These are phyloP conservation scores for Clarireedia hainanense DNA, from an alignment of 2,329 filamentous ascomycete species.

Conservation along the genomic window DNA sequence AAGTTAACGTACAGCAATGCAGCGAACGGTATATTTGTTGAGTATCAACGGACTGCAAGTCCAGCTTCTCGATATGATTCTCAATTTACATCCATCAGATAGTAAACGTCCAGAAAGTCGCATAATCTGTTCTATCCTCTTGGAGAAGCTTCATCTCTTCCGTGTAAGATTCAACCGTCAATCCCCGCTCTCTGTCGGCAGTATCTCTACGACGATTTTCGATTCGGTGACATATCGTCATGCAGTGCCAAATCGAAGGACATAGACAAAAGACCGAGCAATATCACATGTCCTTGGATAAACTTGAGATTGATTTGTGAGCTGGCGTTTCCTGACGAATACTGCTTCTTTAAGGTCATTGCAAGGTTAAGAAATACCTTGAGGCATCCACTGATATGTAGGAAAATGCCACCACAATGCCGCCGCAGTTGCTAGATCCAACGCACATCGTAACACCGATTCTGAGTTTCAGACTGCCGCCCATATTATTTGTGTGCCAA, in stretches of 20 bases:
- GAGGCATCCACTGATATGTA: slow-evolving; percentile 36
- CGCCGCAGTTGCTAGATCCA: slow-evolving; percentile 85
- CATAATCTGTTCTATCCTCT: slow-evolving; percentile 48
- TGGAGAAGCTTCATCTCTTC: slow-evolving; percentile 45
- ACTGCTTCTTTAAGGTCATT: neutral
- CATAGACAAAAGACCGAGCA: slow-evolving; percentile 39
- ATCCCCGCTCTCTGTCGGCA: slow-evolving; percentile 30
- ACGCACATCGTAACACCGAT: slow-evolving; percentile 82
- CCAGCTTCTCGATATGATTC: neutral
- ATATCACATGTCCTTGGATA: slow-evolving; percentile 37
- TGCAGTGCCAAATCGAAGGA: slow-evolving; percentile 43
- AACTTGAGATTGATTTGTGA: slow-evolving; percentile 27
- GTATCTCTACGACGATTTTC: slow-evolving; percentile 49
- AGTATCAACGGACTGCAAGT: neutral
- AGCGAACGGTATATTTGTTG: neutral
- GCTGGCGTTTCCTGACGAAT: neutral
- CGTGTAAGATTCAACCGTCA: slow-evolving; percentile 42
- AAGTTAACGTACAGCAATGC: too few species aligned
- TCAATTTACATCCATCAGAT: slow-evolving; percentile 29
- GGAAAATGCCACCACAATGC: slow-evolving; percentile 45
- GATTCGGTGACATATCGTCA: slow-evolving; percentile 48
- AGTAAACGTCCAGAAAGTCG: slow-evolving; percentile 48
- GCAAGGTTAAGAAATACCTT: slow-evolving; percentile 24
- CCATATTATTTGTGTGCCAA: slow-evolving; percentile 81
- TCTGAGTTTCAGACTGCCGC: slow-evolving; percentile 87